These are phyloP conservation scores for Aspergillus diversus DNA, from an alignment of 495 filamentous ascomycete genomes.

Conservation along the genomic window DNA sequence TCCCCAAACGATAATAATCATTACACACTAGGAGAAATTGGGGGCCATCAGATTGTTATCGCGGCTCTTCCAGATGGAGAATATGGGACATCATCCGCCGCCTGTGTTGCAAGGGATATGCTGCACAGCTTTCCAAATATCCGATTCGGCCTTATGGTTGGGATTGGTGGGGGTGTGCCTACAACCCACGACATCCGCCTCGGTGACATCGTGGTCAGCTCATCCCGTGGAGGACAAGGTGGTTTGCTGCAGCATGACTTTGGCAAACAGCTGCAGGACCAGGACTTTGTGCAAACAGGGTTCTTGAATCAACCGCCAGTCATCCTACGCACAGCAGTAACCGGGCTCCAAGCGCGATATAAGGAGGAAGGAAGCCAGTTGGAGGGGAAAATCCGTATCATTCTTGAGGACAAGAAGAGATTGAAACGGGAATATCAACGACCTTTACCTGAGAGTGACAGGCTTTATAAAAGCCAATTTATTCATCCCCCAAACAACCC, in stretches of 20 bases:
- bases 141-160: slow-evolving; percentile 36
- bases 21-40: slow-evolving; percentile 36
- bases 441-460: neutral
- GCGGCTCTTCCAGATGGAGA: slow-evolving; percentile 31
- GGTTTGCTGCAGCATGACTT: slow-evolving; percentile 42
- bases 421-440: slow-evolving; percentile 16
- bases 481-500: too few species aligned
- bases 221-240: slow-evolving; percentile 18
- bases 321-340: slow-evolving; percentile 32
- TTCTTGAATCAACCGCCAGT: slow-evolving; percentile 37
- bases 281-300: slow-evolving; percentile 37
- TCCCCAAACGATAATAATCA: slow-evolving; percentile 29
- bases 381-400: slow-evolving; percentile 20
- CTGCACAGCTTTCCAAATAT: slow-evolving; percentile 28
- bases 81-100: slow-evolving; percentile 34
- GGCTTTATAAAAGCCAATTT: neutral
- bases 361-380: slow-evolving; percentile 19
- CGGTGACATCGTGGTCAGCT: slow-evolving; percentile 43
- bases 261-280: slow-evolving; percentile 37
- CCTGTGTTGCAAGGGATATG: slow-evolving; percentile 29
- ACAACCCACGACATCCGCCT: slow-evolving; percentile 33
- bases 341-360: slow-evolving; percentile 23
- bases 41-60: slow-evolving; percentile 39
- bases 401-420: slow-evolving; percentile 17
- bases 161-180: slow-evolving; percentile 42